These are phyloP conservation scores for Phytophthora pini DNA, from an alignment of 352 stramenopile species.

Conservation along the genomic window DNA sequence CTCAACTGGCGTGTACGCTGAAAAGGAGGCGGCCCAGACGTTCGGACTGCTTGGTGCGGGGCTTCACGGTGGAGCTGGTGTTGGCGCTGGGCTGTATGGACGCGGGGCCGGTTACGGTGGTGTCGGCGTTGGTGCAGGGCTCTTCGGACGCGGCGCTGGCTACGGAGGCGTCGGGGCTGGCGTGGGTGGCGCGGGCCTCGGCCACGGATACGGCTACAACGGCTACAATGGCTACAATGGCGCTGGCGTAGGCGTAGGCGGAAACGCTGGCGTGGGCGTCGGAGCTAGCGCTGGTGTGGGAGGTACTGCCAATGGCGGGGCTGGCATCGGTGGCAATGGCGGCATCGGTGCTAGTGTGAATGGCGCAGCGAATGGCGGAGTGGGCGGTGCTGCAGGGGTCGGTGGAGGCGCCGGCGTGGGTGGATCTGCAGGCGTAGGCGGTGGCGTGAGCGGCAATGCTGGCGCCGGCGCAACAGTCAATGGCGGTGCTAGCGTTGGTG, in stretches of 20 bases:
- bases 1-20: neutral
- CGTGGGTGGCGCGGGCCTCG: neutral
- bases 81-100: conserved; percentile 3
- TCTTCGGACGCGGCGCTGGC: neutral
- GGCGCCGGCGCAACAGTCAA: no score
- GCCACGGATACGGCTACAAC: neutral
- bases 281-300: neutral
- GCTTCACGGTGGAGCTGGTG: conserved; percentile 1
- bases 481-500: no score
- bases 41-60: conserved; percentile 18
- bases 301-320: no score
- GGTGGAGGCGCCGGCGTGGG: neutral
- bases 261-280: neutral
- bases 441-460: neutral
- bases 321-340: no score
- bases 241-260: neutral
- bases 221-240: no score
- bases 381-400: neutral
- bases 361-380: neutral
- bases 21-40: conserved; percentile 22
- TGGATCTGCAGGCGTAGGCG: neutral
- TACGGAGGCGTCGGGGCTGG: neutral
- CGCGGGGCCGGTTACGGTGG: neutral
- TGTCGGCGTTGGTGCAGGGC: neutral
- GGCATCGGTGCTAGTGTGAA: neutral